Evolutionary conservation across 345 rosid genomes (phyloP).

Genomic region (Dovyalis caffra): DNA sequence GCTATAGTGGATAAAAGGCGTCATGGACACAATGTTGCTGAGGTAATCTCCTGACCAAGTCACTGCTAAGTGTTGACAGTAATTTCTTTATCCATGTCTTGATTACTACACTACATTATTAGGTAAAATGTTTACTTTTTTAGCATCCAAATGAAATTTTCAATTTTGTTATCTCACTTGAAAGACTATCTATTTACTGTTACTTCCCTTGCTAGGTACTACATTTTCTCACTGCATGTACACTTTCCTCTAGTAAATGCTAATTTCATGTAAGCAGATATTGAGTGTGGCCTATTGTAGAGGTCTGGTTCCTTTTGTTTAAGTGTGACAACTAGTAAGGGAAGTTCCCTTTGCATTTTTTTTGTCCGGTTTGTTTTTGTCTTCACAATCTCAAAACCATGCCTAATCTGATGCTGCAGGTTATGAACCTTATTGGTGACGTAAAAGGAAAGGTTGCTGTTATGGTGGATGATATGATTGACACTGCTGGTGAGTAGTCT

Average conservation of each 20-base stretch:
- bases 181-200: neutral
- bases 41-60: slow-evolving; percentile 41
- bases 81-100: neutral
- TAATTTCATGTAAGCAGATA: neutral
- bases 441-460: slow-evolving; percentile 34
- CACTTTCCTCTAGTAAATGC: neutral
- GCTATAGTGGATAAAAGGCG: slow-evolving; percentile 36
- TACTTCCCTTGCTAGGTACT: neutral
- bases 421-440: slow-evolving; percentile 34
- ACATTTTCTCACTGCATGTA: slow-evolving; percentile 1
- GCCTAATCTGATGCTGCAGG: slow-evolving; percentile 13
- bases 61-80: neutral
- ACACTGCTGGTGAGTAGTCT: slow-evolving; percentile 34
- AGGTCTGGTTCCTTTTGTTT: neutral
- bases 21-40: slow-evolving; percentile 81
- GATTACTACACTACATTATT: neutral
- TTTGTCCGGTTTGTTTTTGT: neutral
- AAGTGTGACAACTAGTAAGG: neutral
- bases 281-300: neutral
- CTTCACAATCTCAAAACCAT: neutral
- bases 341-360: neutral
- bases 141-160: neutral
- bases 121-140: neutral
- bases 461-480: slow-evolving; percentile 40
- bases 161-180: neutral